A percentile compares a stretch with the other conserved stretches of the same genome.
These are phyloP conservation scores for Neurospora sp. DNA, from an alignment of 495 filamentous ascomycete species.

Conservation along the genomic window DNA sequence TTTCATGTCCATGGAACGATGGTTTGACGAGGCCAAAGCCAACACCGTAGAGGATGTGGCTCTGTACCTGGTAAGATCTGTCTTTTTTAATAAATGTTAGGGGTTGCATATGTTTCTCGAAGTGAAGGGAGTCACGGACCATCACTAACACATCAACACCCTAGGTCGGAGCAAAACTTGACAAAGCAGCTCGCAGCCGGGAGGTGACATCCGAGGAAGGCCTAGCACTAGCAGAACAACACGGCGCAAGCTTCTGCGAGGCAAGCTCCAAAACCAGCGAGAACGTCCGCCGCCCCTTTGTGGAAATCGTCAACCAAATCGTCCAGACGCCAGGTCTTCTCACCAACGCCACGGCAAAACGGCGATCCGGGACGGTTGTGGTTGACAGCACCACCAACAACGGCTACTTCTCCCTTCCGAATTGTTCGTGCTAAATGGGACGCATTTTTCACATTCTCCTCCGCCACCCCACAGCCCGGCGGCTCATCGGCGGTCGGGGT, in stretches of 20 bases:
- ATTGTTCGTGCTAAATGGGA: conserved; percentile 14
- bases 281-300: conserved; percentile 43
- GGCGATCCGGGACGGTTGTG: conserved; percentile 7
- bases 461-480: neutral
- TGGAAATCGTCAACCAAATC: conserved; percentile 44
- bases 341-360: conserved; percentile 15
- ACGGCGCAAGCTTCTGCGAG: conserved; percentile 44
- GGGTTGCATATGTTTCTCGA: neutral
- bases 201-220: conserved; percentile 44
- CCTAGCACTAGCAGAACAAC: conserved; percentile 35
- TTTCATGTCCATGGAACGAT: conserved; percentile 47
- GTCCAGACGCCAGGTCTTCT: conserved; percentile 35
- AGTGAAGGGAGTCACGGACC: neutral
- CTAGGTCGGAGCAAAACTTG: conserved; percentile 46
- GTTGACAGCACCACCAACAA: conserved; percentile 1
- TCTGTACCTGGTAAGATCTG: conserved; percentile 36
- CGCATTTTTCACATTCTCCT: neutral
- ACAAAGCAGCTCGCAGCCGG: conserved; percentile 33
- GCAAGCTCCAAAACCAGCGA: conserved; percentile 45
- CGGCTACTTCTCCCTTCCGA: neutral
- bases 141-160: neutral
- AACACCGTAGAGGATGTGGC: conserved; percentile 43
- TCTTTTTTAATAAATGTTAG: neutral
- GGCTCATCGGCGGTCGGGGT: neutral
- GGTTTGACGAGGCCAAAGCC: conserved; percentile 47